Evolutionary conservation across 805 yeast genomes (phyloP), one percentile per base, ranked within the genome.

Genomic region (Wickerhamomyces bisporus): DNA sequence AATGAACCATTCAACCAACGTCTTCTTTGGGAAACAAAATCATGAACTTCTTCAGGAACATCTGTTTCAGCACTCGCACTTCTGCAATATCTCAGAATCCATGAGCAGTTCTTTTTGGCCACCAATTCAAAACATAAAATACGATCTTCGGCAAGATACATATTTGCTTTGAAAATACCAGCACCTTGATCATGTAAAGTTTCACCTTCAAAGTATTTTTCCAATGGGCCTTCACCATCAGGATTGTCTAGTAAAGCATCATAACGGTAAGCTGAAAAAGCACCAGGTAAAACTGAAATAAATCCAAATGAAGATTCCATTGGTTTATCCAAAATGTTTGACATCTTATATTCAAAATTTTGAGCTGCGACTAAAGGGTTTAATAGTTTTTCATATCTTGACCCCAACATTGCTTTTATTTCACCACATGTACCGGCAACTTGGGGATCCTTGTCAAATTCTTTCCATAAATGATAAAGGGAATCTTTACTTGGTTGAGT

Each of bases 361-460:
- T 93, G 98, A 0, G 97, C 94, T 3, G 98, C 96, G 9, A 91
- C 91, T 39, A 91, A 62, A 8, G 98, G 98, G 56, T 91, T 91
- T 13, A 80, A 47, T 31, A 91, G 64, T 32, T 71, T 68, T 33
- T 55, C 60, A 43, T 69, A 73, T 11, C 66, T 70, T 17, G 66
- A 67, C 3, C 98, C 97, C 38, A 89, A 65, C 60, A 82, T 79
- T 0, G 93, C 94, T 47, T 79, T 81, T 62, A 93, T 91, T 58
- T 93, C 98, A 38, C 98, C 98, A 75, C 98, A 91, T 2, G 97
- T 95, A 28, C 98, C 98, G 3, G 95, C 98, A 16, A 91, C 94
- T 38, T 78, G 74, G 2, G 87, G 82, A 50, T 79, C 72, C 43
- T 69, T 70, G 44, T 76, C 77, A 55, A 91, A 93, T 29, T 89